A percentile compares a stretch with the other conserved stretches of the same genome.
Evolutionary conservation across 2,329 filamentous ascomycete genomes (phyloP).

Genomic region (Penicillium aurantiogriseum): DNA sequence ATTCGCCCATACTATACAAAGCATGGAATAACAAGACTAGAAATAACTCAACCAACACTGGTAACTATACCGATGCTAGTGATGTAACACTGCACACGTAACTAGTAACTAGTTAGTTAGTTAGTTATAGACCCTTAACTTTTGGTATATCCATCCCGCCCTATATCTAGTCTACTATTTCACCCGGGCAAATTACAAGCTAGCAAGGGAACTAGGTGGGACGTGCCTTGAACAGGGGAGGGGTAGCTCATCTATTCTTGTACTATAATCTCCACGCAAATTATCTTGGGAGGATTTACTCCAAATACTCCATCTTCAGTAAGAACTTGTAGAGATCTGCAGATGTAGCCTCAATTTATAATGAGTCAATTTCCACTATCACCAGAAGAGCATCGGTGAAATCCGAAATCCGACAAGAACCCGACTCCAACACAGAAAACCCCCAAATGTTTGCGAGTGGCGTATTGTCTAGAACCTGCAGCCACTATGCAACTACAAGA

Average conservation of each 20-base stretch:
- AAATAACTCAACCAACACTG: neutral
- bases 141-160: neutral
- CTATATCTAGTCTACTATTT: neutral
- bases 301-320: neutral
- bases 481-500: constrained; percentile 8
- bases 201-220: neutral
- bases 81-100: neutral
- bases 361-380: neutral
- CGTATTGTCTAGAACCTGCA: constrained; percentile 9
- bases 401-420: neutral
- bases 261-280: neutral
- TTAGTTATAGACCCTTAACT: too few species aligned
- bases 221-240: constrained; percentile 1
- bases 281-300: neutral
- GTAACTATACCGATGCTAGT: too few species aligned
- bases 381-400: neutral
- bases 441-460: constrained; percentile 7
- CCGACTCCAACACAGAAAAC: neutral
- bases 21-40: neutral
- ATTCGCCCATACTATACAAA: neutral
- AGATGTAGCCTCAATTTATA: neutral
- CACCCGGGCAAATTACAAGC: constrained; percentile 1
- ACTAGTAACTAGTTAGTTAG: too few species aligned
- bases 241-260: neutral
- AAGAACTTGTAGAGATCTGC: neutral